phyloP scores from a whole-genome alignment of 2,329 filamentous ascomycete genomes.

The Botryosphaeria agaves region DNA sequence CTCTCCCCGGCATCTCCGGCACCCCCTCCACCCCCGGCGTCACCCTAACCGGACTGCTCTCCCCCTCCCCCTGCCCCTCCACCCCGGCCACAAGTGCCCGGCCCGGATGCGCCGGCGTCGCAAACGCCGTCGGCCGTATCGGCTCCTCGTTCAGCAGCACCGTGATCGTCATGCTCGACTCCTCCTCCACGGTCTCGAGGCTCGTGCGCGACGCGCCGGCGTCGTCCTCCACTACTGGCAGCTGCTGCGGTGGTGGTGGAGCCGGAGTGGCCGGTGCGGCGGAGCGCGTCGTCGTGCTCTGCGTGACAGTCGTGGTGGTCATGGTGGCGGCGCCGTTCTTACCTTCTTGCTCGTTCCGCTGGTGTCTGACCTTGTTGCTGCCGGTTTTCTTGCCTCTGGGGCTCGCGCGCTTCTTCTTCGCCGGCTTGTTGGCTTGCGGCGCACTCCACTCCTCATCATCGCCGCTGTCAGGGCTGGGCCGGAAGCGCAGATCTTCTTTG shows the following conservation, averaged over 20 bases:
- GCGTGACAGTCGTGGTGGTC: no score
- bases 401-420: conserved; percentile 16
- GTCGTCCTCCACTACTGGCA: no score
- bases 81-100: conserved; percentile 1
- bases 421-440: conserved; percentile 4
- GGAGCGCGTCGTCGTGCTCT: no score
- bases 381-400: no score
- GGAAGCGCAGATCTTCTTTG: conserved; percentile 10
- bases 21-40: conserved; percentile 15
- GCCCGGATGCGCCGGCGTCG: conserved; percentile 11
- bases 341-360: no score
- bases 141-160: conserved; percentile 9
- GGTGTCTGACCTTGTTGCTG: no score
- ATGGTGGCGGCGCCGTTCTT: no score
- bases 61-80: conserved; percentile 5
- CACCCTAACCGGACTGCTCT: conserved; percentile 11
- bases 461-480: conserved; percentile 5
- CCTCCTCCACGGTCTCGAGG: conserved; percentile 1
- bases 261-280: no score
- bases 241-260: no score
- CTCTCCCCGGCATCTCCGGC: conserved; percentile 11
- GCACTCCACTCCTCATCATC: conserved; percentile 4
- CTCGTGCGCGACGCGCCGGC: neutral
- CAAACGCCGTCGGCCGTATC: conserved; percentile 10
- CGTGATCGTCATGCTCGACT: conserved; percentile 2